Evolutionary conservation across 2,329 filamentous ascomycete species (phyloP).

Genomic region (Paraphaeosphaeria minitans): DNA sequence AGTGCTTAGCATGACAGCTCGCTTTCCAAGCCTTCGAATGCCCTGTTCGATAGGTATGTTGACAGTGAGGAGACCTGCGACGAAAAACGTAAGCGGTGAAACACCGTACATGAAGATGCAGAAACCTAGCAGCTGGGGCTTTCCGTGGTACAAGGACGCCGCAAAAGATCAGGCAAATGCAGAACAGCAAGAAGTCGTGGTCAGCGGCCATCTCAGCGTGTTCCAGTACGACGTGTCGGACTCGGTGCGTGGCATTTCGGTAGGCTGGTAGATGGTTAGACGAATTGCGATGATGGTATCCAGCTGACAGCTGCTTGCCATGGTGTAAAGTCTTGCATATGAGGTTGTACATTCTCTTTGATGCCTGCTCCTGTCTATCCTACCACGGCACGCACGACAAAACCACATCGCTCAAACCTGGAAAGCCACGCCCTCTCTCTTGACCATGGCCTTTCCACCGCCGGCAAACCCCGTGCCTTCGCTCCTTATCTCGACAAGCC

Average conservation of each 20-base stretch:
- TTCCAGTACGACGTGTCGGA: too few relatives aligned
- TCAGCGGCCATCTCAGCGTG: too few relatives aligned
- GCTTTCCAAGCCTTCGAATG: not conserved
- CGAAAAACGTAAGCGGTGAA: slow-evolving; percentile 74
- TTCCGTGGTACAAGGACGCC: slow-evolving; percentile 68
- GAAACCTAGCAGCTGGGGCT: slow-evolving; percentile 64
- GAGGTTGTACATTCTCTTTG: too few relatives aligned
- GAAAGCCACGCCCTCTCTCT: slow-evolving; percentile 78
- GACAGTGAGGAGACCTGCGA: not conserved
- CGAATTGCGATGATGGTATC: too few relatives aligned
- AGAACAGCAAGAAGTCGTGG: too few relatives aligned
- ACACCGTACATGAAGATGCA: slow-evolving; percentile 82
- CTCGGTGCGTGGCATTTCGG: too few relatives aligned
- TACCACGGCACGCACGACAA: not conserved
- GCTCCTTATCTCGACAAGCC: slow-evolving; percentile 77
- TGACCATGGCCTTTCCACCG: slow-evolving; percentile 80
- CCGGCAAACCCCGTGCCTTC: slow-evolving; percentile 94
- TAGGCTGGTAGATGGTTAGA: too few relatives aligned
- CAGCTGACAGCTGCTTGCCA: too few relatives aligned
- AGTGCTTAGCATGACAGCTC: not conserved
- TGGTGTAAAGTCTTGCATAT: too few relatives aligned
- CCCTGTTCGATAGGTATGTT: not conserved
- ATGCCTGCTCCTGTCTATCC: not conserved
- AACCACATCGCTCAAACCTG: slow-evolving; percentile 53
- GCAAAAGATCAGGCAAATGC: slow-evolving; percentile 44